These are phyloP conservation scores for Cephaloascus fragrans DNA, from an alignment of 805 yeast species.

Conservation along the genomic window DNA sequence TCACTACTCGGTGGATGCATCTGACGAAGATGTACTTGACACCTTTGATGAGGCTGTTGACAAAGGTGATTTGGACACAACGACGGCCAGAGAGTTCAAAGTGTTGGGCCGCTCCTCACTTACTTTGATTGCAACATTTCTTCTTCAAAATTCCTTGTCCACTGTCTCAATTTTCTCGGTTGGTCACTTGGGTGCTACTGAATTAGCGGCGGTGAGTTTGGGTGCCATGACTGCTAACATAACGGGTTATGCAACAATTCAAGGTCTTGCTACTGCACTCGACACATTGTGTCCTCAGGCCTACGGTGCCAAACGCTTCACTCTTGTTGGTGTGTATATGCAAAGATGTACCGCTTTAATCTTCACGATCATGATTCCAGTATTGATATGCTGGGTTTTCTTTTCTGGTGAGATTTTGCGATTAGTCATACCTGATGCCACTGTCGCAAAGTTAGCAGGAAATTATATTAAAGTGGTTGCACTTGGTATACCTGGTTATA, in stretches of 20 bases:
- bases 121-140: slow-evolving; percentile 42
- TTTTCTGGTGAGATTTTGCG: slow-evolving; percentile 32
- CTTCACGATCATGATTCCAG: slow-evolving; percentile 26
- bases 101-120: slow-evolving; percentile 26
- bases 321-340: slow-evolving; percentile 39
- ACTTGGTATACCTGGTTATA: slow-evolving; percentile 48
- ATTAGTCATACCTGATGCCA: slow-evolving; percentile 34
- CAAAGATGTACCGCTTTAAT: slow-evolving; percentile 42
- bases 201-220: slow-evolving; percentile 49
- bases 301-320: slow-evolving; percentile 42
- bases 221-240: slow-evolving; percentile 49
- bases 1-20: background rate
- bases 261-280: slow-evolving; percentile 47
- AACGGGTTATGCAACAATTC: slow-evolving; percentile 45
- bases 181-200: slow-evolving; percentile 51
- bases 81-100: slow-evolving; percentile 10
- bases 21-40: slow-evolving; percentile 18
- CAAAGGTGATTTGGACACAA: slow-evolving; percentile 10
- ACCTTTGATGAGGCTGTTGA: slow-evolving; percentile 26
- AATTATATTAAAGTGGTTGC: slow-evolving; percentile 34
- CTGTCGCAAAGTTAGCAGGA: slow-evolving; percentile 37
- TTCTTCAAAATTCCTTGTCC: slow-evolving; percentile 44
- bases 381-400: slow-evolving; percentile 30
- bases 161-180: slow-evolving; percentile 46
- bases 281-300: slow-evolving; percentile 56